Percentiles rank a stretch among this genome's conserved stretches.
phyloP scores from a whole-genome alignment of 139 green algal genomes.

The Haematococcus sp. region DNA sequence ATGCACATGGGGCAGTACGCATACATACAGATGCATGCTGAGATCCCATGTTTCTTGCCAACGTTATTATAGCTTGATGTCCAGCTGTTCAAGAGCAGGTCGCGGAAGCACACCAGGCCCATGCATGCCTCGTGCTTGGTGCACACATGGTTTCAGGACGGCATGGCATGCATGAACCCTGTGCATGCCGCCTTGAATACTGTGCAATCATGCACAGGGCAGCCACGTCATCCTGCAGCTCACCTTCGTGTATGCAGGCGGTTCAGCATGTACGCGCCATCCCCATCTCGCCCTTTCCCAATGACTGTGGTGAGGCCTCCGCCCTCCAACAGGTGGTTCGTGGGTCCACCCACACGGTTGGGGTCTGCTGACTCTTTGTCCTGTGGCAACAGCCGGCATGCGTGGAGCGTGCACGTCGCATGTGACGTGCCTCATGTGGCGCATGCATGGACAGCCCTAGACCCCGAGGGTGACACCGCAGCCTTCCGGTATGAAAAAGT shows the following conservation, averaged over 20 bases:
- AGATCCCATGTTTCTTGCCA: too few relatives aligned
- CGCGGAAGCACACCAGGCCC: too few relatives aligned
- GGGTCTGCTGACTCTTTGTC: conserved; percentile 76
- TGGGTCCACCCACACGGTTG: conserved; percentile 81
- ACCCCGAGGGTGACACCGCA: neutral
- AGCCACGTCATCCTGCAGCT: neutral
- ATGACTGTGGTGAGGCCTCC: conserved; percentile 85
- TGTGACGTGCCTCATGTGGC: neutral
- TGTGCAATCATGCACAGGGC: neutral
- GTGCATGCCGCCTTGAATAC: too few relatives aligned
- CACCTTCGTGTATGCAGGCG: conserved; percentile 43
- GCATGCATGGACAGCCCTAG: too few relatives aligned
- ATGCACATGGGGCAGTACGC: too few relatives aligned
- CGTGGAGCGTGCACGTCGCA: neutral
- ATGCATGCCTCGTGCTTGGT: too few relatives aligned
- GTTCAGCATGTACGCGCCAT: conserved; percentile 36
- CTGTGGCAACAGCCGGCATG: conserved; percentile 33
- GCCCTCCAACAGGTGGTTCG: conserved; percentile 80
- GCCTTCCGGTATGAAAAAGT: too few relatives aligned
- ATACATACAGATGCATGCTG: too few relatives aligned
- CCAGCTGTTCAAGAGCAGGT: too few relatives aligned
- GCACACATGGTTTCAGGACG: too few relatives aligned
- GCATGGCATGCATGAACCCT: too few relatives aligned
- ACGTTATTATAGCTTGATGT: too few relatives aligned
- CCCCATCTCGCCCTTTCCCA: conserved; percentile 31